phyloP scores from a whole-genome alignment of 129 eudicot genomes.

The Glebionis coronaria region DNA sequence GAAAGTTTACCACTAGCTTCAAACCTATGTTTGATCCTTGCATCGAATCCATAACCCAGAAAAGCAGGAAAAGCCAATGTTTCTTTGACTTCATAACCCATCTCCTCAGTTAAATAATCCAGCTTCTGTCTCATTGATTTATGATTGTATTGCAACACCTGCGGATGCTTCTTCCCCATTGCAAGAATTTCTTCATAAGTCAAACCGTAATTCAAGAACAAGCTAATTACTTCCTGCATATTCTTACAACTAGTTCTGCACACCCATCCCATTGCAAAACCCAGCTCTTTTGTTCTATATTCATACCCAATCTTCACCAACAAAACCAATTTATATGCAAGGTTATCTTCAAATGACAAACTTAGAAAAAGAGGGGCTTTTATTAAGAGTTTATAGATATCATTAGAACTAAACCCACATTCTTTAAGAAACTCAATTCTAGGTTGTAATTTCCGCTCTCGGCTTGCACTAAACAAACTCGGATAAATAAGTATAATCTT shows the following conservation, averaged over 20 bases:
- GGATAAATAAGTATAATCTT: slow-evolving; percentile 74
- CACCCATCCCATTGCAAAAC: slow-evolving; percentile 91
- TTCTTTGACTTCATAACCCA: slow-evolving; percentile 87
- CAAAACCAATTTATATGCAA: slow-evolving; percentile 63
- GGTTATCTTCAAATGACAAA: slow-evolving; percentile 72
- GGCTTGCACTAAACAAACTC: slow-evolving; percentile 80
- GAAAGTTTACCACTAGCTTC: slow-evolving; percentile 55
- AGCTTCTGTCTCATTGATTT: slow-evolving; percentile 69
- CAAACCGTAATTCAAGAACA: slow-evolving; percentile 76
- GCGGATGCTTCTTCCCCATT: slow-evolving; percentile 91
- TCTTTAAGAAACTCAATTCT: slow-evolving; percentile 76
- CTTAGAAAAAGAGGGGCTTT: slow-evolving; percentile 80
- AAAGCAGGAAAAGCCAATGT: slow-evolving; percentile 85
- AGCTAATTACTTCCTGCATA: slow-evolving; percentile 73
- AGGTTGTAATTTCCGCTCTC: slow-evolving; percentile 65
- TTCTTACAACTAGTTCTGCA: slow-evolving; percentile 85
- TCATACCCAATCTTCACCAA: slow-evolving; percentile 74
- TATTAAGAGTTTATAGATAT: slow-evolving; percentile 63
- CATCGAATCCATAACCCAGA: slow-evolving; percentile 91
- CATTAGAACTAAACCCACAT: slow-evolving; percentile 74
- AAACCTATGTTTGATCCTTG: slow-evolving; percentile 78
- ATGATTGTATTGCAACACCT: slow-evolving; percentile 81
- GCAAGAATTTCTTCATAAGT: slow-evolving; percentile 69
- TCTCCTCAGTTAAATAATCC: slow-evolving; percentile 77
- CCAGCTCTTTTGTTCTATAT: slow-evolving; percentile 68